Base-by-base conservation (phyloP, 2,329 filamentous ascomycete genomes). In the Fusarium torulosum region DNA sequence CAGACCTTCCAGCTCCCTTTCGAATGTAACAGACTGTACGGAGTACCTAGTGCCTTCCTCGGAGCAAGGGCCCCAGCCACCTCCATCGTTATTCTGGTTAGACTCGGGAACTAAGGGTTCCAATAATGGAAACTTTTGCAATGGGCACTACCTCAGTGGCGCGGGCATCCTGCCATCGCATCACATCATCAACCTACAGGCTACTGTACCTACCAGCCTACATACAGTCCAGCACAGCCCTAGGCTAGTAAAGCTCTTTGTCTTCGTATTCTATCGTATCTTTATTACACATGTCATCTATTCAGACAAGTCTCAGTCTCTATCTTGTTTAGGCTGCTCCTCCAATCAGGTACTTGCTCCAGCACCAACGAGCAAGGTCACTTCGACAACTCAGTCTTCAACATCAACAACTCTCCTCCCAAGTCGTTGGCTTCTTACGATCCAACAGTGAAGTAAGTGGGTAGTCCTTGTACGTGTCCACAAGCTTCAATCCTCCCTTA, bases 401-500 rank as follows among this genome's bases (percentile, higher is more conserved):
- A 29, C 27, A 29, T 29, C 27, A 29, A 29, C 27, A 38, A 7
- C 55, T 53, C 29, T 44, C 33, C 19, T 40, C 27, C 19, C 37
- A 29, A 52, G 33, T 35, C 37, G 15, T 31, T 27, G 31, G 45
- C 27, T 45, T 52, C 15, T 61, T 37, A 33, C 19, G 19, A 19
- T 19, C 13, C 13, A 35, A n/a, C 33, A 42, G 20, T 14, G 33
- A 33, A 29, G 33, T 21, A 9, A 19, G 23, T 40, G 40, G 35
- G 21, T 8, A 40, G 17, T 37, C 40, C 23, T 19, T 40, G 37
- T 44, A 51, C 49, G 20, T 17, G 7, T 76, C 72, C 53, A 82
- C 13, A 38, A 87, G 84, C 57, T 76, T 77, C 68, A 88, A 69
- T 7, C 77, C 78, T 0, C 86, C 86, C 1, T 57, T 60, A n/a